Evolutionary conservation across 2,329 filamentous ascomycete genomes (phyloP).

Genomic region (Davidsoniella eucalypti): DNA sequence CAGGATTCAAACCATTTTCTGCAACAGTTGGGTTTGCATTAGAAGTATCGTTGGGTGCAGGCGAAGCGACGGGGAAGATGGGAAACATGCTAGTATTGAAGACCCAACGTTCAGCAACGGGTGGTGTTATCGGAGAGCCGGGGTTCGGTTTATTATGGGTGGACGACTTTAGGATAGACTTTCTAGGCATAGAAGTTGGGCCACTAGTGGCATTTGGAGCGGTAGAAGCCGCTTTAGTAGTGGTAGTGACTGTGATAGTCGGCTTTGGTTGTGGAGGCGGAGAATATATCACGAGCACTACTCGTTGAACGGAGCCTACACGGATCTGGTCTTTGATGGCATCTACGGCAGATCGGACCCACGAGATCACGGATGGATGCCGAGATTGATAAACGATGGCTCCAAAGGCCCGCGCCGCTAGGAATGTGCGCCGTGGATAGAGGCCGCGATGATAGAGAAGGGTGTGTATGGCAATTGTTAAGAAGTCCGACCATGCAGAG

Average conservation of each 20-base stretch:
- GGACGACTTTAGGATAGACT: constrained; percentile 2
- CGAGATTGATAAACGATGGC: constrained; percentile 71
- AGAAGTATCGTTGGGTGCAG: constrained; percentile 19
- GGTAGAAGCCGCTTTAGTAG: not conserved
- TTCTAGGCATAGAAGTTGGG: constrained; percentile 19
- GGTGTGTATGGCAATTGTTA: constrained; percentile 69
- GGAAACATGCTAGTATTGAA: constrained; percentile 9
- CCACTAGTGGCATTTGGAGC: constrained; percentile 25
- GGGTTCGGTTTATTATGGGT: constrained; percentile 22
- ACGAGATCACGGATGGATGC: constrained; percentile 70
- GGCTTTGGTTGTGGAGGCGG: constrained; percentile 12
- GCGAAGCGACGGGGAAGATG: not conserved
- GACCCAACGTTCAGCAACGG: constrained; percentile 13
- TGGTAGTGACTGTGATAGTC: not conserved
- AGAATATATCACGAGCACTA: constrained; percentile 33
- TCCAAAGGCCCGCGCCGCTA: constrained; percentile 66
- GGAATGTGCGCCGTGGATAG: constrained; percentile 64
- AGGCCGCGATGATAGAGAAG: constrained; percentile 68
- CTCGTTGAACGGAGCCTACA: constrained; percentile 29
- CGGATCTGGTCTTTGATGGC: constrained; percentile 57
- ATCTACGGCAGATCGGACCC: constrained; percentile 66
- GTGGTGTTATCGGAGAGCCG: constrained; percentile 14
- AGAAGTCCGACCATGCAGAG: constrained; percentile 58
- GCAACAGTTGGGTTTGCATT: not conserved
- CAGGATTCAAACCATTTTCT: not conserved